Conservation (phyloP, 139 green algal species). For the Chlorella vulgaris region DNA sequence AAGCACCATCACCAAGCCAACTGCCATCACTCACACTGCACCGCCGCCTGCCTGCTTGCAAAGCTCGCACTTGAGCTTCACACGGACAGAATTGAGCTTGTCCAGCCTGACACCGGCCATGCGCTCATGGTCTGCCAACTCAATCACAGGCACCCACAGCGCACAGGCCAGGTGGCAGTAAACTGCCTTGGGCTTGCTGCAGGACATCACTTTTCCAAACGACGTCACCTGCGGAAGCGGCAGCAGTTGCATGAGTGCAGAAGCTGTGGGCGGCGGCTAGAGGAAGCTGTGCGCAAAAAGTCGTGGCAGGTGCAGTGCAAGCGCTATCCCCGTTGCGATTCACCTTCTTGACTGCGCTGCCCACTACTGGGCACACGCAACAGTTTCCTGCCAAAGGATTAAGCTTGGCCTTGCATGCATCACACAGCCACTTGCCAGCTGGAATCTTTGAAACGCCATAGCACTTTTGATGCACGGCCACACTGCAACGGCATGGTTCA, state of each 20-base stretch:
- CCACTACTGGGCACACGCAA: constrained; percentile 41
- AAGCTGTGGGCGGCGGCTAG: too few relatives aligned
- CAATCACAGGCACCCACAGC: constrained; percentile 49
- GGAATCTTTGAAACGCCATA: constrained; percentile 46
- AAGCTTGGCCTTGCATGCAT: constrained; percentile 39
- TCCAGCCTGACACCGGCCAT: constrained; percentile 39
- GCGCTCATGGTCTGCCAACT: constrained; percentile 24
- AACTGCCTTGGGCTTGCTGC: background rate
- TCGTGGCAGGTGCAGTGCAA: too few relatives aligned
- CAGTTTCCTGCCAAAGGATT: constrained; percentile 34
- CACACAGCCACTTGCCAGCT: constrained; percentile 47
- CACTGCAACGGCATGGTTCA: constrained; percentile 36
- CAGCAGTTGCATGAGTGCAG: background rate
- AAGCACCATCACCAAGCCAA: too few relatives aligned
- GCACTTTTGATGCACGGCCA: constrained; percentile 50
- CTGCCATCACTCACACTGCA: constrained; percentile 39
- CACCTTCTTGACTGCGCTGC: constrained; percentile 40
- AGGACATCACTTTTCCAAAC: constrained; percentile 21
- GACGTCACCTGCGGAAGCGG: constrained; percentile 19
- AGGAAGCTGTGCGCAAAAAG: too few relatives aligned
- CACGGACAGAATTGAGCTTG: constrained; percentile 27
- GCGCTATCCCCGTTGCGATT: background rate
- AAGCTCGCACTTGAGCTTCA: constrained; percentile 39
- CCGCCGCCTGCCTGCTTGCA: constrained; percentile 53
- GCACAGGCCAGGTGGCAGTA: constrained; percentile 49